Base-by-base conservation (phyloP, 2,329 filamentous ascomycete species). In the Aspergillus udagawae region DNA sequence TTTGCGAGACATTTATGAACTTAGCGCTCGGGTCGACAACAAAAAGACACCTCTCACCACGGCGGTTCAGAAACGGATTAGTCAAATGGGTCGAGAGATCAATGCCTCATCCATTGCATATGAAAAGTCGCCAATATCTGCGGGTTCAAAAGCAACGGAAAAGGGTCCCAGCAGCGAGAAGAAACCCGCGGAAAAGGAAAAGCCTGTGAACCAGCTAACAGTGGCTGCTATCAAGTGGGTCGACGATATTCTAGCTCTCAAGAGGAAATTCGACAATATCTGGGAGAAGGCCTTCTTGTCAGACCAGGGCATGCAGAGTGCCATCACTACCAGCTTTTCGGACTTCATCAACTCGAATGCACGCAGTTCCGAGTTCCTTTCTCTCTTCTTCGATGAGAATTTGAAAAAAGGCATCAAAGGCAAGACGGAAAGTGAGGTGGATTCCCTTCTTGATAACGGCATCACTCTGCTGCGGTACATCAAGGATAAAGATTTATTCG, bases 381-480 rank as follows among this genome's bases (percentile, higher is more conserved):
- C 94, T 0, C 82, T 99, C 0, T 99, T 96, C 75, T 96, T 99
- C 57, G 94, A 99, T 67, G 93, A 97, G 67, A 96, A 92, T 68
- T 84, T 99, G 67, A 96, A 96, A 77, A 90, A 93, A 65, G 92
- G 92, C 3, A 90, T 96, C 72, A 92, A 92, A 70, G 92, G 92
- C 60, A 96, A 95, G 79, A 93, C 91, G 0, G 94, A 97, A 66
- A 82, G 82, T 28, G 93, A 97, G 70, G 84, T 97, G 14, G 93
- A 97, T 66, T 74, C 78, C 7, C 85, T 96, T 1, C 79, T 97
- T 44, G 92, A 97, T 58, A 96, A 94, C 70, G 92, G 92, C 12
- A 95, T 96, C 59, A 86, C 88, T 0, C 80, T 99, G 6, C 83
- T 99, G 53, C 87, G 92, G 49, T 97, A 96, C 65, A 84, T 99